Evolutionary conservation across 805 yeast species (phyloP), one percentile per base, ranked within the genome.

Genomic region (Candida andamanensis): DNA sequence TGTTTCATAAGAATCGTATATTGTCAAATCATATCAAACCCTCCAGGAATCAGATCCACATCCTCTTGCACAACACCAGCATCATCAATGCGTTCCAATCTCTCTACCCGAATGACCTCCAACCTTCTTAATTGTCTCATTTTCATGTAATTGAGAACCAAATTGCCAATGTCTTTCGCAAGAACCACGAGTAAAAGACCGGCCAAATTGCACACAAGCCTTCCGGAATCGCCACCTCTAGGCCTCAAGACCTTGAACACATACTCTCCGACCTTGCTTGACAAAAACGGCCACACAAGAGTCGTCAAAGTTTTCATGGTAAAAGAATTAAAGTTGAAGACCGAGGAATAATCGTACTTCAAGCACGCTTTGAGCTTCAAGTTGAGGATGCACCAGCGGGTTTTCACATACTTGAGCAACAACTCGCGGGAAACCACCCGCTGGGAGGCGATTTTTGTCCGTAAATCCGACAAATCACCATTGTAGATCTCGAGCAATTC

Each of bases 241-340:
- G n/a, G n/a, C n/a, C n/a, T n/a, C 4, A 18, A n/a, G 2, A 28
- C 26, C 10, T 8, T 4, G 15, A 13, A 29, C 5, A 63, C 33
- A 5, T 52, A 19, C 13, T 29, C 29, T 1, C 70, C 69, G 3
- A 60, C 18, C 30, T 58, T 56, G 0, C 67, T 51, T 6, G 64
- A 53, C 9, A 55, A 22, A 33, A 52, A 59, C 10, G 71, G 71
- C 70, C 70, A 64, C 24, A 56, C 12, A n/a, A 58, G 16, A 2
- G 69, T 58, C 9, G 68, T 52, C 11, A 61, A 31, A 7, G 49
- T 41, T 21, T 57, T 36, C 10, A 61, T 39, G 1, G 58, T 42
- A 4, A 43, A 35, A 14, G 63, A 59, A 15, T 43, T 45, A 15
- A 33, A 26, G 2, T 50, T 31, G 6, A 58, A 41, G 3, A 52